Evolutionary conservation across 441 rosid species (phyloP).

Genomic region (Pelargonium myrrhifolium): DNA sequence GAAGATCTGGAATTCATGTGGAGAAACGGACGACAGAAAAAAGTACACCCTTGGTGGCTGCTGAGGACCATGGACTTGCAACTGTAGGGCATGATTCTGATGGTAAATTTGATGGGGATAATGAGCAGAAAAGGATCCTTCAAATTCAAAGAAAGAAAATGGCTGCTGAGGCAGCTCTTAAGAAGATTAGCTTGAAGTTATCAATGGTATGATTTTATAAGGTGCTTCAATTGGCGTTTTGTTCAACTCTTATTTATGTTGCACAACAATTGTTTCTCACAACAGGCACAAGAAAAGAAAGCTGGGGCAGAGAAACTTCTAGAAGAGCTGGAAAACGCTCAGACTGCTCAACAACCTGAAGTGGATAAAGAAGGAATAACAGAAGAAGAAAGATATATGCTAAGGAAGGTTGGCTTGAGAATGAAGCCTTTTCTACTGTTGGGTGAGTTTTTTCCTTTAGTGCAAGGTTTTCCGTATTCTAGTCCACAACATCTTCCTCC

Average conservation of each 20-base stretch:
- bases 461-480: constrained; percentile 13
- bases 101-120: constrained; percentile 21
- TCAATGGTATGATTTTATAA: constrained; percentile 50
- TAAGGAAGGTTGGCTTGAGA: constrained; percentile 84
- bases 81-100: constrained; percentile 18
- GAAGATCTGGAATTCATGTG: constrained; percentile 34
- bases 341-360: constrained; percentile 44
- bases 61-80: constrained; percentile 23
- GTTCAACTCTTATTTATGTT: constrained; percentile 16
- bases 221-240: constrained; percentile 19
- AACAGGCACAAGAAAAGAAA: constrained; percentile 78
- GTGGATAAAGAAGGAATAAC: constrained; percentile 75
- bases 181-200: constrained; percentile 57
- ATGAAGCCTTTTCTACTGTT: constrained; percentile 84
- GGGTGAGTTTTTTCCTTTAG: constrained; percentile 47
- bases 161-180: constrained; percentile 46
- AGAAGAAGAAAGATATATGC: constrained; percentile 89
- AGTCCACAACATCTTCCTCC: constrained; percentile 9
- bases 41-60: constrained; percentile 20
- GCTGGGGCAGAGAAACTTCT: constrained; percentile 72
- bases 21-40: constrained; percentile 29
- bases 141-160: constrained; percentile 30
- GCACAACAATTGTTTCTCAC: constrained; percentile 19
- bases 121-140: constrained; percentile 22
- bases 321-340: constrained; percentile 45